These are phyloP conservation scores for Collybiopsis confluens DNA, from an alignment of 768 basidiomycete species.

Conservation along the genomic window DNA sequence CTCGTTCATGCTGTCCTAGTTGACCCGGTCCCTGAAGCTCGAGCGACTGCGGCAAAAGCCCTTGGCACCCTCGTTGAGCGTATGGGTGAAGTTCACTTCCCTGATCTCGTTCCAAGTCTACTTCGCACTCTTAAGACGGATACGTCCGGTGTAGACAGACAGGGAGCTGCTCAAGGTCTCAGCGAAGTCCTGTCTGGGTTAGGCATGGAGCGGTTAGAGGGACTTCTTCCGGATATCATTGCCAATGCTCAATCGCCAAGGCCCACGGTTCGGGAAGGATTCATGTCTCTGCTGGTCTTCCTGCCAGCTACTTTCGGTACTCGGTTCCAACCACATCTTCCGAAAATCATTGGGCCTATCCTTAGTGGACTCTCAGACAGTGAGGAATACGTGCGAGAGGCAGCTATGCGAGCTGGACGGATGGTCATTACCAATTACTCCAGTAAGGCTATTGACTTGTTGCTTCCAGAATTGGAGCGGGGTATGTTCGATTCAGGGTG, in stretches of 20 bases:
- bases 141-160: constrained; percentile 91
- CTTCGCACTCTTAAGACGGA: constrained; percentile 87
- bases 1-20: constrained; percentile 89
- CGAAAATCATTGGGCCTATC: constrained; percentile 91
- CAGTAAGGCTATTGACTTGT: constrained; percentile 83
- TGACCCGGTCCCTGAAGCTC: constrained; percentile 96
- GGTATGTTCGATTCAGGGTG: constrained; percentile 95
- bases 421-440: constrained; percentile 98
- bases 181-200: constrained; percentile 93
- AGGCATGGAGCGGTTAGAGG: constrained; percentile 96
- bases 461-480: constrained; percentile 89
- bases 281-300: constrained; percentile 96
- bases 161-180: constrained; percentile 96
- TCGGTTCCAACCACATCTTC: constrained; percentile 93
- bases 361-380: constrained; percentile 86
- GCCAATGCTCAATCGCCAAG: constrained; percentile 85
- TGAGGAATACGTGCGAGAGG: constrained; percentile 94
- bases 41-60: constrained; percentile 95
- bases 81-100: constrained; percentile 91
- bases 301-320: constrained; percentile 94
- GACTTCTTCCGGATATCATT: constrained; percentile 90
- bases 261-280: constrained; percentile 92
- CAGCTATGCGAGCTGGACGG: constrained; percentile 96
- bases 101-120: constrained; percentile 88
- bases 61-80: constrained; percentile 96